Evolutionary conservation across 2,329 filamentous ascomycete genomes (phyloP).

Genomic region (Pseudocercospora cruenta): DNA sequence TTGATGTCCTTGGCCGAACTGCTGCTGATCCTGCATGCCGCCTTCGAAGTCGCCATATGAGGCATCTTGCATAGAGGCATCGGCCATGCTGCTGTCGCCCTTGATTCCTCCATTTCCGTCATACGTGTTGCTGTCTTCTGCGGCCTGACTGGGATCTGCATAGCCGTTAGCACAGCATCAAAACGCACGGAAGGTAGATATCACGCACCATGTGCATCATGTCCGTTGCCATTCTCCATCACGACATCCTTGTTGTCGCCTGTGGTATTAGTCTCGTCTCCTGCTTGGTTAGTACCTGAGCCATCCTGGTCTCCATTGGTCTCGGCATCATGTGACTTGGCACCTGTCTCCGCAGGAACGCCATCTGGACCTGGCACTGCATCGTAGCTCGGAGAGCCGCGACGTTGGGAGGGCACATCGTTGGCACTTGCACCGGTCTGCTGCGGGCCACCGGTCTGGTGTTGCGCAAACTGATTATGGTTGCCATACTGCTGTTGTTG

Average conservation of each 20-base stretch:
- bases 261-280: conserved; percentile 35
- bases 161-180: background rate
- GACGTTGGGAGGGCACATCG: conserved; percentile 24
- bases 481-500: conserved; percentile 31
- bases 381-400: conserved; percentile 37
- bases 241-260: conserved; percentile 19
- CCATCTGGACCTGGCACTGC: conserved; percentile 28
- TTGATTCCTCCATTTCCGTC: background rate
- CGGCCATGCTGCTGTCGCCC: conserved; percentile 10
- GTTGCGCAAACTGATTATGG: conserved; percentile 25
- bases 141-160: background rate
- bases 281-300: conserved; percentile 39
- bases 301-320: conserved; percentile 38
- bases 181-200: background rate
- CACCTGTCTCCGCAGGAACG: conserved; percentile 17
- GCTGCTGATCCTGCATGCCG: conserved; percentile 24
- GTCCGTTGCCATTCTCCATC: conserved; percentile 21
- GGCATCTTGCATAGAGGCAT: conserved; percentile 17
- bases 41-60: conserved; percentile 36
- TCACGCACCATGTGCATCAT: conserved; percentile 22
- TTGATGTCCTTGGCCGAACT: conserved; percentile 20
- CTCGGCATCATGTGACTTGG: conserved; percentile 19
- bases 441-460: conserved; percentile 25
- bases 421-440: conserved; percentile 25
- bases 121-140: background rate